phyloP scores from a whole-genome alignment of 495 filamentous ascomycete genomes.

The Clohesyomyces aquaticus region DNA sequence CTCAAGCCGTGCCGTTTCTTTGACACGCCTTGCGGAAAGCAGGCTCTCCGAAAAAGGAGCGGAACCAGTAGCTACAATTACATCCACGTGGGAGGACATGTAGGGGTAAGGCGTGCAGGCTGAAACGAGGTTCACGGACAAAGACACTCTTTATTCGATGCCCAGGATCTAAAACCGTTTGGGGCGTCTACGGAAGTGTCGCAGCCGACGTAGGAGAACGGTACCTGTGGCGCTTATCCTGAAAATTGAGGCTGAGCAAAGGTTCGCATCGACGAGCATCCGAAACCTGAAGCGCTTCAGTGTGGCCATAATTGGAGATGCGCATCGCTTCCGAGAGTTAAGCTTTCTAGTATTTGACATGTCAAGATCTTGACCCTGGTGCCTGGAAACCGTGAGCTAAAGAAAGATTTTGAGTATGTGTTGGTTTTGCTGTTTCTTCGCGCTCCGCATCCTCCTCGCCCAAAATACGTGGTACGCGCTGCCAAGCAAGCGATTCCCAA shows the following conservation, averaged over 20 bases:
- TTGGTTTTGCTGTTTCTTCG: not conserved
- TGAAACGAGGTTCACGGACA: not conserved
- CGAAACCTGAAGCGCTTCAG: not conserved
- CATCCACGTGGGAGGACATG: not conserved
- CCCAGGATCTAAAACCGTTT: conserved; percentile 3
- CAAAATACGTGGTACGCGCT: not conserved
- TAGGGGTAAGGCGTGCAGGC: not conserved
- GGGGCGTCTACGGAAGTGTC: conserved; percentile 4
- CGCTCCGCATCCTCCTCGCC: not conserved
- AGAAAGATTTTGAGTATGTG: conserved; percentile 7
- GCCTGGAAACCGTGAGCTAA: conserved; percentile 11
- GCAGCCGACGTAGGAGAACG: conserved; percentile 2
- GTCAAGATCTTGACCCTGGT: not conserved
- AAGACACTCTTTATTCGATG: not conserved
- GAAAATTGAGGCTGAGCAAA: conserved; percentile 16
- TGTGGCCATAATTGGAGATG: not conserved
- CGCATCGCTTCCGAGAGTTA: not conserved
- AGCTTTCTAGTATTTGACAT: not conserved
- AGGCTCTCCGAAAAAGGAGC: not conserved
- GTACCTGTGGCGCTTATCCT: conserved; percentile 6
- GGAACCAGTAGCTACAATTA: not conserved
- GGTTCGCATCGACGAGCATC: not conserved
- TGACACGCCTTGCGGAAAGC: not conserved
- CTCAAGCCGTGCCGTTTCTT: not conserved
- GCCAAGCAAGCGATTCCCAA: not conserved